Percentiles rank a stretch among this genome's conserved stretches.
Evolutionary conservation across 2,329 filamentous ascomycete genomes (phyloP).

Genomic region (Mycosphaerelloides madeirae): DNA sequence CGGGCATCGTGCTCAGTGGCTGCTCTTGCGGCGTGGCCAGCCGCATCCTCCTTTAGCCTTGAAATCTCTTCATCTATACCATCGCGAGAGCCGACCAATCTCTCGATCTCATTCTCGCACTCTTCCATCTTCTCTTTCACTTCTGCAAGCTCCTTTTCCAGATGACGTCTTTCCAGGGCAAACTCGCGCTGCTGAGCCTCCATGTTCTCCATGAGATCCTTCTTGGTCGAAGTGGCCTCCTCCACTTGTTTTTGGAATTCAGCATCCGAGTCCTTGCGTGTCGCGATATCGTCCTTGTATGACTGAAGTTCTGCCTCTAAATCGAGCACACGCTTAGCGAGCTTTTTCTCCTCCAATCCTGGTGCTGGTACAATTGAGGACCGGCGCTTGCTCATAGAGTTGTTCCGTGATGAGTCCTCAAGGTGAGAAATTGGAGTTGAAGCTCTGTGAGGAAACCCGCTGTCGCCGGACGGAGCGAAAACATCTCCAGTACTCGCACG

Average conservation of each 20-base stretch:
- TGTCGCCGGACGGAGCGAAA: constrained; percentile 28
- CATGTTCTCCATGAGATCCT: constrained; percentile 90
- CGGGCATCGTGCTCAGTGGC: constrained; percentile 58
- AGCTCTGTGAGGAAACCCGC: constrained; percentile 18
- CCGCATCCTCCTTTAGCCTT: constrained; percentile 47
- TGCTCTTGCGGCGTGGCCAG: constrained; percentile 61
- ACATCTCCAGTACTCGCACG: constrained; percentile 39
- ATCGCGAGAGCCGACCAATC: constrained; percentile 75
- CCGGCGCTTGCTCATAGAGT: constrained; percentile 40
- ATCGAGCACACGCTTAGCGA: constrained; percentile 57
- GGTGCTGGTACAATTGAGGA: constrained; percentile 60
- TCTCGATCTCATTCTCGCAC: constrained; percentile 84
- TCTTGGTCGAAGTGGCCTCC: constrained; percentile 86
- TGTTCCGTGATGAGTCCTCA: constrained; percentile 21
- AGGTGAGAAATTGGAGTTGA: constrained; percentile 16
- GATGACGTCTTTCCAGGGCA: constrained; percentile 71
- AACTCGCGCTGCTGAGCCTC: constrained; percentile 89
- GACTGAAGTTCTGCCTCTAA: constrained; percentile 74
- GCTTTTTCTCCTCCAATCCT: constrained; percentile 56
- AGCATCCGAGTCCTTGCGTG: constrained; percentile 49
- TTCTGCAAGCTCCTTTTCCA: constrained; percentile 74
- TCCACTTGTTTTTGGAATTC: constrained; percentile 67
- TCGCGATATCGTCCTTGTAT: constrained; percentile 68
- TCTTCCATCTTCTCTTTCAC: constrained; percentile 78
- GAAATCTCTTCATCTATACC: constrained; percentile 73